A percentile compares a stretch with the other conserved stretches of the same genome.
Conservation (phyloP, 2,329 filamentous ascomycete genomes). For the Fusarium sambucinum region DNA sequence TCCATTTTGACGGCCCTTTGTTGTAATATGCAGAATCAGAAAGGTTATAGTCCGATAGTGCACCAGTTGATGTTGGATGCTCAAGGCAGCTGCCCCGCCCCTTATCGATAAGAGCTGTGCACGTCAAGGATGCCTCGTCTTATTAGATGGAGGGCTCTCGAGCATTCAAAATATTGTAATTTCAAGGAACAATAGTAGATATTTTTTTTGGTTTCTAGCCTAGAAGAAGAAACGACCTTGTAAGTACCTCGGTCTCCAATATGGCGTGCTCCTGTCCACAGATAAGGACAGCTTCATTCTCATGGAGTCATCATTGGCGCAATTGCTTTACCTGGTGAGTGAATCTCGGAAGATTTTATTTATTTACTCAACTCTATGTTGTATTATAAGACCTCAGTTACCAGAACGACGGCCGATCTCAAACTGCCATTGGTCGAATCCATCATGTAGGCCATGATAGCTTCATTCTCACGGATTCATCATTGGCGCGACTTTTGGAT, state of each 20-base stretch:
- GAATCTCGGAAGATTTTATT: too few relatives aligned
- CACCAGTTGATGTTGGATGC: slow-evolving; percentile 33
- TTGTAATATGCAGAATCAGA: slow-evolving; percentile 19
- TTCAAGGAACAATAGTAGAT: neutral
- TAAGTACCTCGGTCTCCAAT: neutral
- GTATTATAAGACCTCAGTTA: too few relatives aligned
- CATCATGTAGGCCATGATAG: too few relatives aligned
- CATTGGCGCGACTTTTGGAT: neutral
- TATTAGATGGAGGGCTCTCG: neutral
- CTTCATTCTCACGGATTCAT: neutral
- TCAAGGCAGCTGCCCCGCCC: slow-evolving; percentile 45
- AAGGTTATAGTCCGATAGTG: slow-evolving; percentile 20
- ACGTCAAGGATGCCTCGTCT: neutral
- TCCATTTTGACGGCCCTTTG: slow-evolving; percentile 46
- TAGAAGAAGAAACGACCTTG: too few relatives aligned
- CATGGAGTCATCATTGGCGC: too few relatives aligned
- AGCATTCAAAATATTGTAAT: neutral
- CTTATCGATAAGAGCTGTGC: slow-evolving; percentile 48
- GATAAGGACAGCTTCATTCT: neutral
- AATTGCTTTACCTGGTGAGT: too few relatives aligned
- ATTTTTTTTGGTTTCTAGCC: neutral
- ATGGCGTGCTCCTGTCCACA: neutral
- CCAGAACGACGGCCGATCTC: too few relatives aligned
- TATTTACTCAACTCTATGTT: too few relatives aligned
- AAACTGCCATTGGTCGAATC: too few relatives aligned